These are phyloP conservation scores for Mucor piriformis DNA, from an alignment of 371 early-diverging fungal species.

Conservation along the genomic window DNA sequence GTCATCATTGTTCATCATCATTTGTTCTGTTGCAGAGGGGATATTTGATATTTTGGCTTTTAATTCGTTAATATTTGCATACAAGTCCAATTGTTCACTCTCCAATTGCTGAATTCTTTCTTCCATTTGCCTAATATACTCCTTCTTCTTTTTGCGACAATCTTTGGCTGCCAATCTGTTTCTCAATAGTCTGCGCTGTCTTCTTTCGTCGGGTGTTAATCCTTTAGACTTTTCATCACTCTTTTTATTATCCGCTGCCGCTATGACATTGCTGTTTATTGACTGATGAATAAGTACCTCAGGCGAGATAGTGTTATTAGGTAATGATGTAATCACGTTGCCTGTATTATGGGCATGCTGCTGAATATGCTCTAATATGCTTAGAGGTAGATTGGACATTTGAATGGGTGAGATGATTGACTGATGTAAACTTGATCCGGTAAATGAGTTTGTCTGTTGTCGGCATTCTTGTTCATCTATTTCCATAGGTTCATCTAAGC, in stretches of 20 bases:
- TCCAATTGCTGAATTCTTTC: conserved; percentile 62
- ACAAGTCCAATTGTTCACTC: conserved; percentile 62
- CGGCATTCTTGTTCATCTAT: neutral
- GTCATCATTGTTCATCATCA: conserved; percentile 35
- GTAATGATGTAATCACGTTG: conserved; percentile 5
- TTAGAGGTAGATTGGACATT: neutral
- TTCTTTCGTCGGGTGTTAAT: conserved; percentile 63
- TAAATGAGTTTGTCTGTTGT: neutral
- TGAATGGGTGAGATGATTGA: conserved; percentile 1
- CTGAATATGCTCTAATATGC: conserved; percentile 5
- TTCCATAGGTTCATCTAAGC: neutral
- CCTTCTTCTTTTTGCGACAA: conserved; percentile 82
- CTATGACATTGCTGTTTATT: neutral
- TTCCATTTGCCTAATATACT: conserved; percentile 71
- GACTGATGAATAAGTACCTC: neutral
- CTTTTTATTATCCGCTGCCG: neutral
- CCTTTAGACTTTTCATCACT: neutral
- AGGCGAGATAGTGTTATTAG: neutral
- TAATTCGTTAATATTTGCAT: conserved; percentile 65
- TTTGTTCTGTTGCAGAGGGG: conserved; percentile 44
- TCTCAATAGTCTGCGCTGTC: conserved; percentile 72
- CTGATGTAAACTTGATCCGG: neutral
- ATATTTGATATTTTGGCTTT: conserved; percentile 7
- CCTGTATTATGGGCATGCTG: conserved; percentile 1
- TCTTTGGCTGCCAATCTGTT: conserved; percentile 83